Evolutionary conservation across 345 rosid genomes (phyloP), one percentile per base, ranked within the genome.

Genomic region (Dipteronia sinensis): DNA sequence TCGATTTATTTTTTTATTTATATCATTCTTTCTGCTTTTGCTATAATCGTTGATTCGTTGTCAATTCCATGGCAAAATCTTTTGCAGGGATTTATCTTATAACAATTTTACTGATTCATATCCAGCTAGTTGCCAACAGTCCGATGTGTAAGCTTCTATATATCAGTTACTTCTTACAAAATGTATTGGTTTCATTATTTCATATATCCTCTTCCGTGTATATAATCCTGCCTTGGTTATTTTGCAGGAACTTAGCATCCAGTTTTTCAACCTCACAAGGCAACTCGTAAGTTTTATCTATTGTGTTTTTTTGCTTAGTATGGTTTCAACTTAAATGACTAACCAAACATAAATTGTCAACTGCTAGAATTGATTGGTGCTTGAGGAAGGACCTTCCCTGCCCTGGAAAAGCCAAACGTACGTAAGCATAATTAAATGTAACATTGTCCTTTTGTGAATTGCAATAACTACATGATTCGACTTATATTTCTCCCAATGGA

Each of bases 81-180:
- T 23, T 81, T 81, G 72, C 89, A 95, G 99, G 3, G 99, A 95
- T 84, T 78, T 93, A 68, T 95, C 99, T 58, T 90, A 91, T 83
- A 94, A 96, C 92, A 93, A 87, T 75, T 96, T 96, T 82, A 88
- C 92, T 0, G 83, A 83, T 34, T 69, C 93, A 56, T 63, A 86
- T 75, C 4, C 61, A 20, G 0, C 9, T 29, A 77, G 89, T 78
- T 95, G 98, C 85, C 77, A 22, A 53, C 83, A 79, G 72, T 64
- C 76, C 1, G 1, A 7, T 9, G 86, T 90, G 97, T 93, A 85
- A 86, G 94, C 69, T 53, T 78, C 74, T 22, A n/a, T n/a, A n/a
- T n/a, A n/a, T n/a, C n/a, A n/a, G n/a, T n/a, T n/a, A n/a, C n/a
- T n/a, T n/a, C n/a, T n/a, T n/a, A n/a, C n/a, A n/a, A n/a, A n/a